Evolutionary conservation across 1,284 basidiomycete genomes (phyloP).

Genomic region (Trichosporon sp.): DNA sequence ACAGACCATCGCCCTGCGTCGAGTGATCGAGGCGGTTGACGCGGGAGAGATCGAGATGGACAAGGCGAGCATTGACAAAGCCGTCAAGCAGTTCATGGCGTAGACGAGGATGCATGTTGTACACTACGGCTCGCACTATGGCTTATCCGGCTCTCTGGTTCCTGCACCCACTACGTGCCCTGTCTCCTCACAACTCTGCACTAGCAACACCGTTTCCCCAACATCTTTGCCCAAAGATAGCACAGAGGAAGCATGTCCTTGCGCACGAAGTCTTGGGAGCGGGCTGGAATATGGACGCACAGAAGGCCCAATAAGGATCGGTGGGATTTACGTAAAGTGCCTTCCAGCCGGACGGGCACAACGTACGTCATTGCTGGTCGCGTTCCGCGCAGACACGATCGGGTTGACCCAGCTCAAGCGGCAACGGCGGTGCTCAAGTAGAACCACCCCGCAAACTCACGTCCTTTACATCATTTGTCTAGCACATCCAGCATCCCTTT

Average conservation of each 20-base stretch:
- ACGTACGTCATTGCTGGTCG: slow-evolving; percentile 11
- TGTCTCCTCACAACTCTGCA: neutral
- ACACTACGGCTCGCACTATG: neutral
- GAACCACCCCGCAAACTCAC: neutral
- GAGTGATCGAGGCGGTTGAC: slow-evolving; percentile 51
- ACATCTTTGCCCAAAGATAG: neutral
- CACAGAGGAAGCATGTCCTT: neutral
- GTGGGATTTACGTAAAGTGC: neutral
- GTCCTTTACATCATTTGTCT: neutral
- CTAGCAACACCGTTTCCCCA: neutral
- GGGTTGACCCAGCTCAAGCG: neutral
- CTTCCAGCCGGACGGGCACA: neutral
- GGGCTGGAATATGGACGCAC: too few species aligned
- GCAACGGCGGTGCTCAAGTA: neutral
- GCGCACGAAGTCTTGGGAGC: neutral
- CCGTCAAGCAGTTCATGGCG: slow-evolving; percentile 36
- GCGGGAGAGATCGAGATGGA: slow-evolving; percentile 40
- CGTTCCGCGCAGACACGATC: slow-evolving; percentile 2
- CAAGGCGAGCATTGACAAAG: slow-evolving; percentile 40
- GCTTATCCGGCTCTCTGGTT: neutral
- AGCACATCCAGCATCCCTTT: neutral
- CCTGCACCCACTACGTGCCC: neutral
- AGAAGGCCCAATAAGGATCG: neutral
- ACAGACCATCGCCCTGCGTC: slow-evolving; percentile 55
- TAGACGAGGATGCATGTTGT: slow-evolving; percentile 21